Evolutionary conservation across 2,329 filamentous ascomycete species (phyloP).

Genomic region (Pyricularia sp.): DNA sequence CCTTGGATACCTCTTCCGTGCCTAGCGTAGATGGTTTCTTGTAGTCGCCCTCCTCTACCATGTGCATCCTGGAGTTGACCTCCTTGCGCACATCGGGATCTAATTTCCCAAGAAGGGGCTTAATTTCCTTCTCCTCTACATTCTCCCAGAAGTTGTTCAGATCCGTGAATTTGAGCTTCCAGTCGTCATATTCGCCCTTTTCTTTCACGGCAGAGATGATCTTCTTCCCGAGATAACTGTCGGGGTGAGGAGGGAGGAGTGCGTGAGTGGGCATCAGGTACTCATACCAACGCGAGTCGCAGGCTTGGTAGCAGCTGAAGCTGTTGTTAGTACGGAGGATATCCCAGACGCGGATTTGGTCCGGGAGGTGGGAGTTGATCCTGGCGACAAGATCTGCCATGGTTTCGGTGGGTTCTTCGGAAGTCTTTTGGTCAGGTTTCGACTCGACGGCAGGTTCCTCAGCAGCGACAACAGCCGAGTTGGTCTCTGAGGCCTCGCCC

Average conservation of each 20-base stretch:
- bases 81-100: conserved; percentile 54
- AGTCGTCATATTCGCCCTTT: conserved; percentile 60
- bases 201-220: conserved; percentile 70
- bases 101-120: conserved; percentile 54
- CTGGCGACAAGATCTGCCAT: conserved; percentile 64
- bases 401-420: neutral
- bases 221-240: conserved; percentile 75
- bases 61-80: conserved; percentile 54
- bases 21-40: conserved; percentile 5
- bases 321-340: conserved; percentile 80
- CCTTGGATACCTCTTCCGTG: neutral
- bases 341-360: conserved; percentile 93
- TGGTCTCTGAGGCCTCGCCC: neutral
- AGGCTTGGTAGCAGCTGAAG: conserved; percentile 92
- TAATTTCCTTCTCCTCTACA: conserved; percentile 71
- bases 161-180: conserved; percentile 62
- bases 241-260: conserved; percentile 84
- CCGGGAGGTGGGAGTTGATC: conserved; percentile 77
- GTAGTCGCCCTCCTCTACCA: conserved; percentile 18
- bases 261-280: conserved; percentile 92
- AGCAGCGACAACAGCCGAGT: neutral
- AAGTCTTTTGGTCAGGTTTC: neutral
- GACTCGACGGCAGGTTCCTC: neutral
- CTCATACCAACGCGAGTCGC: conserved; percentile 94
- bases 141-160: conserved; percentile 74